Base-by-base conservation (phyloP, 345 rosid genomes). In the Mangifera indica region DNA sequence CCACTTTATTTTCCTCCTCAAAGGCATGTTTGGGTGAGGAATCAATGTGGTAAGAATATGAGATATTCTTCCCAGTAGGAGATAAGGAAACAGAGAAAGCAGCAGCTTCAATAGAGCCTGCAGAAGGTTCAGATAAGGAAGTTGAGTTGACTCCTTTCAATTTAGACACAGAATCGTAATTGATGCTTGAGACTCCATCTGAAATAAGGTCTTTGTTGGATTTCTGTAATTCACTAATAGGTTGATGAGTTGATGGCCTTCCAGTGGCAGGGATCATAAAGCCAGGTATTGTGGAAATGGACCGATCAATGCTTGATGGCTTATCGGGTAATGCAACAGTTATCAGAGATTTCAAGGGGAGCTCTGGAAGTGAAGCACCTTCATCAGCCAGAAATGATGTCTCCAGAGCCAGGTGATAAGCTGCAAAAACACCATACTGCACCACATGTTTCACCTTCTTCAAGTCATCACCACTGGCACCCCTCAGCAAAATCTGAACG, bases 401-500 rank as follows among this genome's bases (percentile, higher is more conserved):
- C 92, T 95, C 99, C 49, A 95, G 78, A 67, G 98, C 99, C 79
- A 95, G 71, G 81, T 95, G 99, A 85, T 95, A 95, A 74, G 99
- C 99, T 72, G 99, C 99, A 85, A 95, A 95, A 80, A 95, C 83
- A 76, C 98, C 98, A 84, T 95, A 95, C 73, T 95, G 96, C 52
- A 95, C 88, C 63, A 95, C 99, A 79, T 90, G 97, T 85, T 95
- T 95, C 79, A 92, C 96, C 80, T 88, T 90, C 84, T 95, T 92
- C 82, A 95, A 76, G 71, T 90, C 96, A 55, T 95, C 99, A 66
- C 87, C 98, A 71, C 78, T 88, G 26, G 99, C 96, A 58, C 99
- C 99, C 82, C 88, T 89, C 72, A 95, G 87, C 77, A 95, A 84
- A 79, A 95, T 87, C 99, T 95, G 92, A 60, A 73, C 61, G 74